These are phyloP conservation scores for Cystoderma amianthinum DNA, from an alignment of 768 basidiomycete species.

Conservation along the genomic window DNA sequence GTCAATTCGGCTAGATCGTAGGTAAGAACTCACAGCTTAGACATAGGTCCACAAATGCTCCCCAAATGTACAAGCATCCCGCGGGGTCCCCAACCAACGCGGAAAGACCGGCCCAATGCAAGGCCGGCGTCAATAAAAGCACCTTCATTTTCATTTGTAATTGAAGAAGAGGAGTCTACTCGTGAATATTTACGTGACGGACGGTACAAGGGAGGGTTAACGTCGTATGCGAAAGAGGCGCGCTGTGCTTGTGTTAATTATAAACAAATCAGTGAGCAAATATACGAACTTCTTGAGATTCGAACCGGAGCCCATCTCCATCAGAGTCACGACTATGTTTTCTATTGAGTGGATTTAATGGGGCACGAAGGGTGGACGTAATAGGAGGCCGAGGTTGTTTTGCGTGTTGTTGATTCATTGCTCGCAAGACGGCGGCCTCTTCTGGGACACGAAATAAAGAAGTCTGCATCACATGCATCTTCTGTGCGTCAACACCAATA, in stretches of 20 bases:
- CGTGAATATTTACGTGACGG: conserved; percentile 80
- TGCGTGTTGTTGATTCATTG: conserved; percentile 36
- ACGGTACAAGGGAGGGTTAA: conserved; percentile 58
- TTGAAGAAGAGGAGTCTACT: conserved; percentile 62
- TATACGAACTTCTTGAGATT: conserved; percentile 51
- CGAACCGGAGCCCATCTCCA: conserved; percentile 56
- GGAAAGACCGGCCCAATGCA: conserved; percentile 79
- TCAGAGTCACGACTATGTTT: conserved; percentile 80
- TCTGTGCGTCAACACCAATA: conserved; percentile 76
- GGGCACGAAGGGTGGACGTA: conserved; percentile 24
- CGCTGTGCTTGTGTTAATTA: conserved; percentile 38
- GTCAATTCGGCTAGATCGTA: no score
- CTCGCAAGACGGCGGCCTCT: conserved; percentile 59
- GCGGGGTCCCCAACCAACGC: conserved; percentile 85
- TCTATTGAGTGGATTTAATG: conserved; percentile 37
- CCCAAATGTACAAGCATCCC: conserved; percentile 75
- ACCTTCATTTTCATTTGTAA: conserved; percentile 57
- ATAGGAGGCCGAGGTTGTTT: conserved; percentile 15
- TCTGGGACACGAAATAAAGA: conserved; percentile 77
- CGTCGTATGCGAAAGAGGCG: conserved; percentile 70
- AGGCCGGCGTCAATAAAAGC: conserved; percentile 76
- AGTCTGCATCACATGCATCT: conserved; percentile 91
- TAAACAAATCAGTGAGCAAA: not conserved
- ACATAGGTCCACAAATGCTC: conserved; percentile 54
- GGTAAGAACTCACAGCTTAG: conserved; percentile 47